Evolutionary conservation across 805 yeast genomes (phyloP).

Genomic region (Cyberlindnera japonica): DNA sequence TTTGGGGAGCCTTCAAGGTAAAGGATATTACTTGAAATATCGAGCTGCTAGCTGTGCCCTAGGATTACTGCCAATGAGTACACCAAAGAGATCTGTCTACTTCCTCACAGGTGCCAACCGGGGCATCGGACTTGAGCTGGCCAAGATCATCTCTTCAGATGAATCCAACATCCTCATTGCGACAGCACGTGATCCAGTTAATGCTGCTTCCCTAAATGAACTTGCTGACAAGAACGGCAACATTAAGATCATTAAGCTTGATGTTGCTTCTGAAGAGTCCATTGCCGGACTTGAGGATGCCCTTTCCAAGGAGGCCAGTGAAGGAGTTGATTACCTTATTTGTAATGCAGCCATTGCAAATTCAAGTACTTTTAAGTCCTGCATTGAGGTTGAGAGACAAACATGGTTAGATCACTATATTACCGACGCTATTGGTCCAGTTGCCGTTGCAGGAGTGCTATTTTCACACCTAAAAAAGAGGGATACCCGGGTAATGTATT

Average conservation of each 20-base stretch:
- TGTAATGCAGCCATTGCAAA: slow-evolving; percentile 15
- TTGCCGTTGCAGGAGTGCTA: slow-evolving; percentile 19
- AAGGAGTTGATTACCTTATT: slow-evolving; percentile 18
- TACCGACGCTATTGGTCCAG: slow-evolving; percentile 29
- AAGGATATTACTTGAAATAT: no score
- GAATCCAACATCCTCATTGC: slow-evolving; percentile 2
- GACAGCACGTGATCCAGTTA: slow-evolving; percentile 4
- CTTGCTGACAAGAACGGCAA: slow-evolving; percentile 5
- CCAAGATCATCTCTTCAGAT: background rate
- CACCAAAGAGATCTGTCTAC: no score
- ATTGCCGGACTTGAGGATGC: slow-evolving; percentile 6
- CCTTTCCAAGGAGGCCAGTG: slow-evolving; percentile 5
- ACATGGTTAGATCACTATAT: slow-evolving; percentile 19
- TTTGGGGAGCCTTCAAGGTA: no score
- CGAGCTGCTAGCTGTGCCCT: background rate
- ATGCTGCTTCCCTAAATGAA: slow-evolving; percentile 2
- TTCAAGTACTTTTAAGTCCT: slow-evolving; percentile 6
- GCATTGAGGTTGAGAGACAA: slow-evolving; percentile 1
- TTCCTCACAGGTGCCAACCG: slow-evolving; percentile 10
- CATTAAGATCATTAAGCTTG: slow-evolving; percentile 11
- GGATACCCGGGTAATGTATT: slow-evolving; percentile 26
- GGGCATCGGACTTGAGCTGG: slow-evolving; percentile 9
- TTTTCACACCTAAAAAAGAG: slow-evolving; percentile 24
- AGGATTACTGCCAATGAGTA: no score
- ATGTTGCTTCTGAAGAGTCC: slow-evolving; percentile 12